A percentile compares a stretch with the other conserved stretches of the same genome.
These are phyloP conservation scores for Dendrocalamus latiflorus DNA, from an alignment of 202 grass and related monocot species.

Conservation along the genomic window DNA sequence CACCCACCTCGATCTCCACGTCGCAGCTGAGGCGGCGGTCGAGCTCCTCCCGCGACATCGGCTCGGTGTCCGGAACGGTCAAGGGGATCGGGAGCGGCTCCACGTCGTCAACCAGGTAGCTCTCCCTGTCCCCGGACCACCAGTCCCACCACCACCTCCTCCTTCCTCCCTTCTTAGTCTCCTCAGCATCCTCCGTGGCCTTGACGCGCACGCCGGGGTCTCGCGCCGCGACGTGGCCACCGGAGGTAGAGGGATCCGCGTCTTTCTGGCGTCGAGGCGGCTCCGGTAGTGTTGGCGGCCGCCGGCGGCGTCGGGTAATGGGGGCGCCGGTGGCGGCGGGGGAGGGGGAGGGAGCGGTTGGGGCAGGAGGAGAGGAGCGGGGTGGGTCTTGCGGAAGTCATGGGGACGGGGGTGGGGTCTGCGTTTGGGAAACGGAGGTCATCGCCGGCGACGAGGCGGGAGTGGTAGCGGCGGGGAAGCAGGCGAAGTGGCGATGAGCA, in stretches of 20 bases:
- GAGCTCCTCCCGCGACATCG: constrained; percentile 67
- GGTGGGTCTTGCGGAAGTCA: constrained; percentile 34
- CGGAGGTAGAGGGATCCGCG: constrained; percentile 23
- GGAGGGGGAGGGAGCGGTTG: constrained; percentile 10
- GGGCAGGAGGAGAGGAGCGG: constrained; percentile 34
- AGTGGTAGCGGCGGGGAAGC: not conserved
- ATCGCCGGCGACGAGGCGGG: constrained; percentile 36
- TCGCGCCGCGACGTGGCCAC: constrained; percentile 46
- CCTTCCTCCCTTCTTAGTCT: constrained; percentile 19
- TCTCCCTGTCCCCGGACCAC: constrained; percentile 87
- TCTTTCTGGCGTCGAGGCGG: constrained; percentile 13
- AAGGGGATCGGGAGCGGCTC: constrained; percentile 80
- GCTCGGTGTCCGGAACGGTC: constrained; percentile 65
- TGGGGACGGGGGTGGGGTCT: constrained; percentile 6
- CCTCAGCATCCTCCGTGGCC: constrained; percentile 63
- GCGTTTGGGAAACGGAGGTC: constrained; percentile 23
- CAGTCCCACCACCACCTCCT: constrained; percentile 71
- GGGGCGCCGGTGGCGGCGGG: not conserved
- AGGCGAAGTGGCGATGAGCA: not conserved
- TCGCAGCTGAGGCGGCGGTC: constrained; percentile 79
- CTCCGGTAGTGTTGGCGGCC: constrained; percentile 62
- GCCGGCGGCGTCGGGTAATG: constrained; percentile 26
- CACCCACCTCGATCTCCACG: constrained; percentile 57
- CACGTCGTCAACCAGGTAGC: constrained; percentile 68
- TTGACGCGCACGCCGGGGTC: constrained; percentile 72